Conservation (phyloP, 2,329 filamentous ascomycete genomes). For the Ceratocystis huliohia region DNA sequence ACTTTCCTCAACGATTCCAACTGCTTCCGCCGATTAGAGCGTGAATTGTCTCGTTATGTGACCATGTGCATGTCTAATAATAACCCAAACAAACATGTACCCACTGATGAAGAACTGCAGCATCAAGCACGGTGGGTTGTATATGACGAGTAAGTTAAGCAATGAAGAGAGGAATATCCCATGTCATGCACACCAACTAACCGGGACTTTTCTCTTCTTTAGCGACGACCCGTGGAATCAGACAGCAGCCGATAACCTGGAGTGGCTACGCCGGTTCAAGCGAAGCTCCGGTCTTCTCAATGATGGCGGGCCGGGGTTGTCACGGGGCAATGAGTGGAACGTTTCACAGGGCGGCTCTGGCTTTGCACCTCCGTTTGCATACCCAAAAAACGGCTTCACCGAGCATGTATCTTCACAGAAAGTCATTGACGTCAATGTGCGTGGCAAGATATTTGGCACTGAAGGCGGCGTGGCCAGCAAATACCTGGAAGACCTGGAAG, state of each 20-base stretch:
- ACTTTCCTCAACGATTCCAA: constrained; percentile 47
- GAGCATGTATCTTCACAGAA: constrained; percentile 26
- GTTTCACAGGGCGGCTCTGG: constrained; percentile 40
- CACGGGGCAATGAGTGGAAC: constrained; percentile 33
- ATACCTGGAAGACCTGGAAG: constrained; percentile 35
- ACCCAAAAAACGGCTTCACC: constrained; percentile 29
- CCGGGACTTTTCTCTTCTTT: background rate
- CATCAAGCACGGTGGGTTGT: constrained; percentile 51
- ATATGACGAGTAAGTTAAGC: constrained; percentile 43
- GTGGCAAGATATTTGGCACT: constrained; percentile 33
- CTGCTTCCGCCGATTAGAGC: constrained; percentile 44
- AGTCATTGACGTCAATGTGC: constrained; percentile 26
- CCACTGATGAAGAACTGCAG: constrained; percentile 49
- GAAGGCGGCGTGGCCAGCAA: constrained; percentile 36
- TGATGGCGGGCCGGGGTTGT: constrained; percentile 36
- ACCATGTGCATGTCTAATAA: constrained; percentile 43
- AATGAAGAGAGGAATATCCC: background rate
- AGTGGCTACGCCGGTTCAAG: constrained; percentile 53
- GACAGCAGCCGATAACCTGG: constrained; percentile 49
- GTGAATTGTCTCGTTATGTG: constrained; percentile 42
- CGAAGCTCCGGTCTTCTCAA: constrained; percentile 41
- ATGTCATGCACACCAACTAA: background rate
- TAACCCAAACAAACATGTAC: constrained; percentile 47
- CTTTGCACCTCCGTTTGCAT: constrained; percentile 43
- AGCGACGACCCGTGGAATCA: constrained; percentile 54